These are phyloP conservation scores for Ophiobolus disseminans DNA, from an alignment of 2,329 filamentous ascomycete genomes.

Conservation along the genomic window DNA sequence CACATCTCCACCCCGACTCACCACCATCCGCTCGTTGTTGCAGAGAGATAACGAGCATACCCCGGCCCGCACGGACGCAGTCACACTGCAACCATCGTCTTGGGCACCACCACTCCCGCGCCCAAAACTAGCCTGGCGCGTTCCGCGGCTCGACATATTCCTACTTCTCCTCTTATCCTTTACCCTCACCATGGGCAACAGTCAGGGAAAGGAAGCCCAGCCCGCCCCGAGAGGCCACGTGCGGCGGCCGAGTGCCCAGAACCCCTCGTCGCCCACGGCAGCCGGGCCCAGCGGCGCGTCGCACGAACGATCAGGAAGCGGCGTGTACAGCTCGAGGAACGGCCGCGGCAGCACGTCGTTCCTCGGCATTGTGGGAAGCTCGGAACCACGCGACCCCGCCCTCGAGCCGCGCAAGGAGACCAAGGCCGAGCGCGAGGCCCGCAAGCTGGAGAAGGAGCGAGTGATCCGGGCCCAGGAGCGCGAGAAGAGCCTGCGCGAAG, in stretches of 20 bases:
- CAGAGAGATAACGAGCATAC: conserved; percentile 18
- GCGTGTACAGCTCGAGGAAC: conserved; percentile 55
- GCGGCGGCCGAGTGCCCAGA: conserved; percentile 42
- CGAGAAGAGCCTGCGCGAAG: conserved; percentile 87
- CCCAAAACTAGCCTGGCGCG: conserved; percentile 26
- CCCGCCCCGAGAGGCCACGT: conserved; percentile 44
- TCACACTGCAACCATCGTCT: conserved; percentile 14
- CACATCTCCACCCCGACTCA: conserved; percentile 16
- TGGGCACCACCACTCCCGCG: conserved; percentile 24
- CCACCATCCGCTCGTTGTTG: conserved; percentile 21
- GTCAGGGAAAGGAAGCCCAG: conserved; percentile 56
- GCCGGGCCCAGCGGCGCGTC: conserved; percentile 30
- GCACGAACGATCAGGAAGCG: conserved; percentile 39
- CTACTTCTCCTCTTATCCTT: conserved; percentile 7
- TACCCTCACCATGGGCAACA: conserved; percentile 54
- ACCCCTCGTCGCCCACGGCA: conserved; percentile 40
- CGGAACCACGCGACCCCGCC: conserved; percentile 56
- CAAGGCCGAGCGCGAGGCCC: conserved; percentile 86
- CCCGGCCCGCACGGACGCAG: conserved; percentile 20
- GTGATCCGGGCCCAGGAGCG: conserved; percentile 78
- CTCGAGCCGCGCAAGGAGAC: conserved; percentile 78
- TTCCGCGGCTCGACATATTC: conserved; percentile 19
- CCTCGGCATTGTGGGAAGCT: conserved; percentile 62
- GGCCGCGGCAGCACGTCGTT: conserved; percentile 65
- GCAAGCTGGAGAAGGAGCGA: conserved; percentile 83